Evolutionary conservation across 1,284 basidiomycete species (phyloP), one percentile per base, ranked within the genome.

Genomic region (Ustilago loliicola): DNA sequence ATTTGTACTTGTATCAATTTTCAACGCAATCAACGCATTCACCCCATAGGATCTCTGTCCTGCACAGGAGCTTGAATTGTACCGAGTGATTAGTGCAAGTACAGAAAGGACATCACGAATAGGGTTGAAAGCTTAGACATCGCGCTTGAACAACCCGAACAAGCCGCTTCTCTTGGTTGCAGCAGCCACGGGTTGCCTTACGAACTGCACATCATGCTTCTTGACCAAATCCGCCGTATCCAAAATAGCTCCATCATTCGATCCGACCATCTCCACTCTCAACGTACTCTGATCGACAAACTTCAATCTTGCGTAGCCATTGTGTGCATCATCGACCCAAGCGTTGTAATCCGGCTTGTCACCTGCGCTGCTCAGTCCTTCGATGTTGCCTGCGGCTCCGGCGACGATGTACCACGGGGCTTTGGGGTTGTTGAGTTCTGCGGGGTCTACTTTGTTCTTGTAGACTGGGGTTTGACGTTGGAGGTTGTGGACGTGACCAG

Each of bases 401-500:
- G 84, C 84, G 61, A 86, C 71, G 25, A 87, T 72, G 70, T 81
- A 69, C 74, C 69, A 69, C 19, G 80, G 74, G 9, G 84, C 85
- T 71, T 85, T 77, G 64, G 86, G 83, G 79, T 84, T 77, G 67
- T 84, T 70, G 21, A 85, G 61, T 7, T 62, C 64, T 21, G 64
- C 66, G 8, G 75, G 32, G 72, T 80, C 79, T 48, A 80, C 82
- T 13, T 66, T 79, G 67, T 82, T 82, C 21, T 68, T 66, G 54
- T 82, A 79, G 27, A 86, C 75, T 0, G 87, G 87, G 29, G 67
- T 77, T 15, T 84, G 72, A n/a, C 86, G 80, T 67, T 87, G 85
- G 57, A 84, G 83, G 79, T 84, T 85, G 80, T 87, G 87, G 34
- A 87, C 86, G 72, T 87, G 87, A 27, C 87, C 87, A 9, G 76